These are phyloP conservation scores for Trametes versicolor DNA, from an alignment of 1,284 basidiomycete species.

Conservation along the genomic window DNA sequence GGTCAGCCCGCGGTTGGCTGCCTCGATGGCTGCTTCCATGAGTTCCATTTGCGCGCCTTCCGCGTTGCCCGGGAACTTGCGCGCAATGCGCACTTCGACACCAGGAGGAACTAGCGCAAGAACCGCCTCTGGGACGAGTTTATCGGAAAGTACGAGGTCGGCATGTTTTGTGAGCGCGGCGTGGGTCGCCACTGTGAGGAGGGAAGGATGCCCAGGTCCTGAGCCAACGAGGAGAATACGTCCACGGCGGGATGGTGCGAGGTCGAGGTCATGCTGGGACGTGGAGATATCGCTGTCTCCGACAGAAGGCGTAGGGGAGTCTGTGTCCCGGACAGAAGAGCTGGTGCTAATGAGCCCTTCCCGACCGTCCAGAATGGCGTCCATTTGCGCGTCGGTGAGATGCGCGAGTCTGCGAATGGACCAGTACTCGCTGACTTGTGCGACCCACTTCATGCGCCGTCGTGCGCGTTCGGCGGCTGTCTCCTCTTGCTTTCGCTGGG, in stretches of 20 bases:
- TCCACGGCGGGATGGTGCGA: constrained; percentile 56
- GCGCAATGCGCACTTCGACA: constrained; percentile 84
- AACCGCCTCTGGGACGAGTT: constrained; percentile 94
- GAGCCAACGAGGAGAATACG: constrained; percentile 92
- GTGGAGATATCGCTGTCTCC: constrained; percentile 30
- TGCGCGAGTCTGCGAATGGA: constrained; percentile 81
- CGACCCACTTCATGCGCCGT: constrained; percentile 87
- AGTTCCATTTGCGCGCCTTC: constrained; percentile 95
- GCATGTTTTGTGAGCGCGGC: constrained; percentile 82
- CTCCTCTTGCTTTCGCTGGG: constrained; percentile 61
- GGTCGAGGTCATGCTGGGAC: constrained; percentile 40
- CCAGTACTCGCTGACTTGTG: constrained; percentile 96
- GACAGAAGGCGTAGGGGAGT: constrained; percentile 26
- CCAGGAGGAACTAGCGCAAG: constrained; percentile 86
- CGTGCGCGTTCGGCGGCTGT: constrained; percentile 59
- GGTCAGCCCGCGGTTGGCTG: constrained; percentile 80
- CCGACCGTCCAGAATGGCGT: constrained; percentile 62
- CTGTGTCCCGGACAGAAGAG: constrained; percentile 12
- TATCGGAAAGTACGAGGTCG: constrained; percentile 92
- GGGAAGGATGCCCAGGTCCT: constrained; percentile 93
- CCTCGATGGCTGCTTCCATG: constrained; percentile 90
- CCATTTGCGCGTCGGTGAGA: constrained; percentile 78
- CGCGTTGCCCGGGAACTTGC: constrained; percentile 97
- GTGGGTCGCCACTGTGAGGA: constrained; percentile 91
- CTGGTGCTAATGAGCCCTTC: constrained; percentile 29